Conservation (phyloP, 257 asterid genomes). For the Scutellaria baicalensis region DNA sequence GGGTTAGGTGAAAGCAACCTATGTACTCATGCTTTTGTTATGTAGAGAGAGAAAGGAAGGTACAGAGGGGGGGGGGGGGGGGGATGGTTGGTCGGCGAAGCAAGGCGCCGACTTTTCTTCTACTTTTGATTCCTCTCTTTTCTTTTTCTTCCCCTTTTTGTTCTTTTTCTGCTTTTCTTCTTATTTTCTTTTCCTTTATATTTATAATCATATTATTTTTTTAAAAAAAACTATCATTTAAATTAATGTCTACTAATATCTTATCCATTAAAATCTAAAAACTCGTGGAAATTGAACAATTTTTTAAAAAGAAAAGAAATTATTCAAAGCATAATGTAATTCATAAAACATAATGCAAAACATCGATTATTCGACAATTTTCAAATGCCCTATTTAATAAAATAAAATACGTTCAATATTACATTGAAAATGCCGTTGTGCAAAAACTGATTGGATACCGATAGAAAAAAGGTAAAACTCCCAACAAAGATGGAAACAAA, state of each 20-base stretch:
- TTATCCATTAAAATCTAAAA: too few species aligned
- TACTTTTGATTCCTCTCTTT: conserved; percentile 12
- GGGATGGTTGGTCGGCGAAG: conserved; percentile 26
- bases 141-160: not conserved
- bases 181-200: not conserved
- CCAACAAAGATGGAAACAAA: not conserved
- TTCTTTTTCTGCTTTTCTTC: not conserved
- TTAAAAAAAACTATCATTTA: too few species aligned
- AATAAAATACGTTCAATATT: too few species aligned
- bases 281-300: too few species aligned
- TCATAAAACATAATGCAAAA: too few species aligned
- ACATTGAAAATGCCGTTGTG: too few species aligned
- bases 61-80: not conserved
- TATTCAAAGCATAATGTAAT: too few species aligned
- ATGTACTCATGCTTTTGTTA: conserved; percentile 1
- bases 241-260: too few species aligned
- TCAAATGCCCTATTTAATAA: too few species aligned
- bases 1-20: conserved; percentile 9
- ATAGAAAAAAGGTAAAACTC: not conserved
- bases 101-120: conserved; percentile 27
- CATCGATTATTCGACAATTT: too few species aligned
- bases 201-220: not conserved
- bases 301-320: too few species aligned
- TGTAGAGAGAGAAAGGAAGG: conserved; percentile 14
- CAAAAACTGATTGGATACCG: not conserved